Evolutionary conservation across 495 filamentous ascomycete species (phyloP).

Genomic region (Hyaloscypha variabilis): DNA sequence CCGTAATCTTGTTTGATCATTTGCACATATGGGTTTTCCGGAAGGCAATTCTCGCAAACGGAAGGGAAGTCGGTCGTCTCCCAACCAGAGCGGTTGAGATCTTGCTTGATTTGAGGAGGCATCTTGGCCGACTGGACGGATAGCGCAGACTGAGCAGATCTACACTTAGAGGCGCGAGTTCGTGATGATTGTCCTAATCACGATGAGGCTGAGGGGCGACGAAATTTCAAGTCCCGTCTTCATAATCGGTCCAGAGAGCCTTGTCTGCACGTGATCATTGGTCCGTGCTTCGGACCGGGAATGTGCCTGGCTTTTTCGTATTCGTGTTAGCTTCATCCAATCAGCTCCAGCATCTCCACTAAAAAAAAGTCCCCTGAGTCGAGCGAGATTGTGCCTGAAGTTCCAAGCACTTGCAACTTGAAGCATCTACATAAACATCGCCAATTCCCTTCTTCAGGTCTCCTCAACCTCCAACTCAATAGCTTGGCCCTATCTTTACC

Average conservation of each 20-base stretch:
- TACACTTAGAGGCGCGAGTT: neutral
- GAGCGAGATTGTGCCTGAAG: constrained; percentile 1
- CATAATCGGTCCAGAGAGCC: neutral
- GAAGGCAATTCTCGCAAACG: constrained; percentile 76
- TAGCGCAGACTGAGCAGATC: neutral
- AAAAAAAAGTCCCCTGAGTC: neutral
- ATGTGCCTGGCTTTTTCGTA: neutral
- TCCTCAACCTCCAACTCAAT: neutral
- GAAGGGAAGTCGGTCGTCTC: constrained; percentile 85
- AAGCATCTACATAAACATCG: constrained; percentile 10
- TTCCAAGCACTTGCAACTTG: neutral
- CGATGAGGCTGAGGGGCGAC: neutral
- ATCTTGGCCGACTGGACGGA: constrained; percentile 31
- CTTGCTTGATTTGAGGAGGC: constrained; percentile 83
- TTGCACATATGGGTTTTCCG: constrained; percentile 96
- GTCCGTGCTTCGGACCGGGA: neutral
- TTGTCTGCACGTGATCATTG: neutral
- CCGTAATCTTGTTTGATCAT: constrained; percentile 97
- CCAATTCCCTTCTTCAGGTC: constrained; percentile 1
- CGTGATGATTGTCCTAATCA: neutral
- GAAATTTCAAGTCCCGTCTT: neutral
- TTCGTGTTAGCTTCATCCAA: neutral
- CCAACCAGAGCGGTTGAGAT: constrained; percentile 95
- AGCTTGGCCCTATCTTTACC: neutral
- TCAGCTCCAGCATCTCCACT: neutral